These are phyloP conservation scores for Trypanosoma grayi DNA, from an alignment of 208 protist species.

Conservation along the genomic window DNA sequence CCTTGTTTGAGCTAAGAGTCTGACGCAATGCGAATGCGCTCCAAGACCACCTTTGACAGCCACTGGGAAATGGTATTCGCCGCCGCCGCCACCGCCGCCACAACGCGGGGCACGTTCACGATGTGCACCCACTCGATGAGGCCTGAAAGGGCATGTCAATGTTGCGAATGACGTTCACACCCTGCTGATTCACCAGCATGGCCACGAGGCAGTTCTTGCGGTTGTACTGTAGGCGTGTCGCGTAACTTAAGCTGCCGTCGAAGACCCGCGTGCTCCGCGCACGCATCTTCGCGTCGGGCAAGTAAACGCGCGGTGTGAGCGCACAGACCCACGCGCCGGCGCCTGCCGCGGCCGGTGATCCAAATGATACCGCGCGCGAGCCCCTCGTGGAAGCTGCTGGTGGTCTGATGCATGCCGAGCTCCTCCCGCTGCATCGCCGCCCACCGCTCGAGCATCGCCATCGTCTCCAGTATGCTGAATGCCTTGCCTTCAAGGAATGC, in stretches of 20 bases:
- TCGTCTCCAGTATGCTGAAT: constrained; percentile 1
- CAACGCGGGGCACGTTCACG: constrained; percentile 5
- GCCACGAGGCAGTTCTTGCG: constrained; percentile 9
- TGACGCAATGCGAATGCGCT: constrained; percentile 13
- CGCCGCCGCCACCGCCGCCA: constrained; percentile 1
- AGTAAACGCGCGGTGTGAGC: not conserved
- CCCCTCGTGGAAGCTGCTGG: not conserved
- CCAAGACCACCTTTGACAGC: constrained; percentile 2
- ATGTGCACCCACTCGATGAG: constrained; percentile 15
- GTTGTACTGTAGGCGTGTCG: not conserved
- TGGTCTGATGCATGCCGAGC: not conserved
- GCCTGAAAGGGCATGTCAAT: constrained; percentile 11
- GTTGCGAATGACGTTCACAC: constrained; percentile 6
- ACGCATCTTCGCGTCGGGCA: not conserved
- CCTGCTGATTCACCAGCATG: constrained; percentile 15
- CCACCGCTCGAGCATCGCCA: not conserved
- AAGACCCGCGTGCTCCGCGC: not conserved
- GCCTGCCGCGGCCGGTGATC: constrained; percentile 7
- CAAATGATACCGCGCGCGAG: constrained; percentile 6
- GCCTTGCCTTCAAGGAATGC: constrained; percentile 9
- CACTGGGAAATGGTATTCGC: not conserved
- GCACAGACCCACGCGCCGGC: constrained; percentile 10
- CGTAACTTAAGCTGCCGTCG: constrained; percentile 12
- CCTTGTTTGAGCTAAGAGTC: not conserved
- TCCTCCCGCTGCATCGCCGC: constrained; percentile 3